Evolutionary conservation across 73 alveolate species (phyloP), one percentile per base, ranked within the genome.

Genomic region (Paramecium caudatum): DNA sequence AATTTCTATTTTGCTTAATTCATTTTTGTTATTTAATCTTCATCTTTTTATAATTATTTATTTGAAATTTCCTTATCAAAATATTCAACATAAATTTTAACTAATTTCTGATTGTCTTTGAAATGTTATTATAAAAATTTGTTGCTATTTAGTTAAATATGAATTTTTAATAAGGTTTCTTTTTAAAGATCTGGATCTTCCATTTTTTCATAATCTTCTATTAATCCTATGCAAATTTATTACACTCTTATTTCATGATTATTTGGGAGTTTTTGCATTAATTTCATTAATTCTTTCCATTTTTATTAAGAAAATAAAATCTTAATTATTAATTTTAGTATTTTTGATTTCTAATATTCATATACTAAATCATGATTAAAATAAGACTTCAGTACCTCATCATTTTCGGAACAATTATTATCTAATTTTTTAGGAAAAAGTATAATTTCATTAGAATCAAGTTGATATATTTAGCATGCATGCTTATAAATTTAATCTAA

Each of bases 281-380:
- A 55, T 1, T 17, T 43, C 9, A 55, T 3, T 3, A 55, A 43
- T 10, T 55, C 80, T 0, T 23, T 55, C 80, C 80, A 55, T 25
- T 55, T 55, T 23, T 55, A 12, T 27, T 10, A 10, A 27, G 4
- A 1, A 23, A 55, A 2, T 10, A 19, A 21, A 12, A 55, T 55
- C n/a, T 10, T 55, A 5, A 55, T 21, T 27, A 55, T 17, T 27
- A 55, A 19, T 7, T 55, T 55, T 12, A 55, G 4, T 9, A 55
- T 27, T 21, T 55, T 55, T 55, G 8, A 55, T 55, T 55, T 55
- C 37, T 10, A 55, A 21, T 55, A 55, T 16, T 9, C 23, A 5
- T 27, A 55, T 19, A 55, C 45, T 0, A 55, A 43, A 55, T 55
- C 80, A 55, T 55, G 80, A 55, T 55, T 37, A 55, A 27, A 55